Base-by-base conservation (phyloP, 306 rosid species). In the Bauhinia variegata region DNA sequence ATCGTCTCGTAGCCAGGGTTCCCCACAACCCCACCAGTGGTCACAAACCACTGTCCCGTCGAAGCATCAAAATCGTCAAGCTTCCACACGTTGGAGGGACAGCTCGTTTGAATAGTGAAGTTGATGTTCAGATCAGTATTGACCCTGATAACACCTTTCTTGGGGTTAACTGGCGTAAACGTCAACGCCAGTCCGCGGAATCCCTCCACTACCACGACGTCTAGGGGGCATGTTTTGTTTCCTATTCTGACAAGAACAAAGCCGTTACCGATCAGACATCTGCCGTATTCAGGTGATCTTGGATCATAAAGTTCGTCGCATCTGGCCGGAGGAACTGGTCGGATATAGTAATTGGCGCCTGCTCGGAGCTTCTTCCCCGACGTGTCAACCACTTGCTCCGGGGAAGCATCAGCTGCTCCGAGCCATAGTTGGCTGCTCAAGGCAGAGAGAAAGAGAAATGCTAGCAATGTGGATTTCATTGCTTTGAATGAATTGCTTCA, bases 121-220 rank as follows among this genome's bases (percentile, higher is more conserved):
- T 34, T 64, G 34, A 87, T 55, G 80, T 87, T 87, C 4, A 77
- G 59, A 39, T 84, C 87, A 0, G 85, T 74, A 5, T 82, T 72
- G 7, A 72, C 58, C 1, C 52, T 72, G 19, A 84, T 51, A 6
- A 75, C 73, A 0, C 82, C 68, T 13, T 81, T 68, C 32, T 30
- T 83, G 0, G 19, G 11, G 14, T 78, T 80, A 15, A 62, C 33
- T 0, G 86, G 85, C 2, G 42, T 37, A 5, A 86, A 71, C 19
- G 34, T 44, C 11, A 77, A 23, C 1, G 84, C 78, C 4, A 65
- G 49, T 38, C 76, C 74, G 3, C 41, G 39, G 11, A 71, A 49
- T 30, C 59, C 72, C 12, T 75, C 70, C 13, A 76, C 83, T 4
- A 31, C 78, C 54, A 66, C 75, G 0, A 86, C 80, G 16, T 81